phyloP scores from a whole-genome alignment of 768 basidiomycete genomes.

The Auriscalpium orientale region DNA sequence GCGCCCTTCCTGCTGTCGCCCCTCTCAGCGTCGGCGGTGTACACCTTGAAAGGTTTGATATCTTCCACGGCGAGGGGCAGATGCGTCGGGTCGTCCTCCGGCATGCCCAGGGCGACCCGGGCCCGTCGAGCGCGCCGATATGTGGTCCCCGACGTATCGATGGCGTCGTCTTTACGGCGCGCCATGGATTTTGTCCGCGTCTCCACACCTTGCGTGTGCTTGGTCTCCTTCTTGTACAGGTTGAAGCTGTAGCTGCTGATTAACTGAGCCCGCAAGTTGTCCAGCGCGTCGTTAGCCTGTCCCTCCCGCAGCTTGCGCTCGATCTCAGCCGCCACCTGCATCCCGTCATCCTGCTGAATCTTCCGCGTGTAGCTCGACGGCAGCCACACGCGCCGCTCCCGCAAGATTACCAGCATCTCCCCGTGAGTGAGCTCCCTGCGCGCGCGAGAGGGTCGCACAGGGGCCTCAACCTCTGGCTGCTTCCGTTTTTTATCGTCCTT shows the following conservation, averaged over 20 bases:
- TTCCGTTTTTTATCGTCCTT: not conserved
- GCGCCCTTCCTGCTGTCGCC: not conserved
- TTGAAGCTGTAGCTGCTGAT: not conserved
- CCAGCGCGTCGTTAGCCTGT: slow-evolving; percentile 3
- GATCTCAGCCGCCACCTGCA: not conserved
- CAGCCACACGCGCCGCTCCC: not conserved
- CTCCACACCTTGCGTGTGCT: not conserved
- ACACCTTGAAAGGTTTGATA: not conserved
- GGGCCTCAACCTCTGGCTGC: not conserved
- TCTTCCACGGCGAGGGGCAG: not conserved
- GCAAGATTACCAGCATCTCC: not conserved
- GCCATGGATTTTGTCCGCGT: not conserved
- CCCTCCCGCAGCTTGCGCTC: not conserved
- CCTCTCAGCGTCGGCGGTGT: not conserved
- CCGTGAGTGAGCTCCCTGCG: not conserved
- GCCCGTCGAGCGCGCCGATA: not conserved
- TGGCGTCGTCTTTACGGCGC: not conserved
- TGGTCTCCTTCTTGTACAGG: not conserved
- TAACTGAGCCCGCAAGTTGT: slow-evolving; percentile 1
- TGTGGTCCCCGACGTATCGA: not conserved
- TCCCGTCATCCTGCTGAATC: not conserved
- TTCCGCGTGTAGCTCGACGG: not conserved
- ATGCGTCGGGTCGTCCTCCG: not conserved
- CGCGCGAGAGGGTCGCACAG: too few relatives aligned
- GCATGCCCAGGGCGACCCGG: not conserved